Evolutionary conservation across 345 rosid genomes (phyloP).

Genomic region (Cardamine resedifolia): DNA sequence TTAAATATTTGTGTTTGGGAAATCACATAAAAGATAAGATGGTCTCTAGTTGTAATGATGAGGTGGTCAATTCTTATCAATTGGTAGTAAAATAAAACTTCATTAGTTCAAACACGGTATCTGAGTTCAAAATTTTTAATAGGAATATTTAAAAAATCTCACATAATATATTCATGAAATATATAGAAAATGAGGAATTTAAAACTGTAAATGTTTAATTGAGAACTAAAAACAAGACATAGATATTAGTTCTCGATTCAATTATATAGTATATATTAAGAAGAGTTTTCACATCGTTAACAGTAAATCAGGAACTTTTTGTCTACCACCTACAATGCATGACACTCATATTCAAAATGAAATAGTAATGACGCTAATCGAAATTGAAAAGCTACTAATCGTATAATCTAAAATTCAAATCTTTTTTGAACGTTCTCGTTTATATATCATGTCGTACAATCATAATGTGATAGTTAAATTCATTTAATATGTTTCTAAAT

Average conservation of each 20-base stretch:
- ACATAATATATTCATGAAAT: not conserved
- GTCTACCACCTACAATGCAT: not conserved
- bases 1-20: not conserved
- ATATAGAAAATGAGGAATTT: not conserved
- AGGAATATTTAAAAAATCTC: not conserved
- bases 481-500: too few relatives aligned
- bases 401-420: not conserved
- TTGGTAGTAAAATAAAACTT: not conserved
- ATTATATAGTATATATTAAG: not conserved
- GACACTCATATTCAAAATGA: not conserved
- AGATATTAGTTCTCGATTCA: not conserved
- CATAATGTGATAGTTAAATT: not conserved
- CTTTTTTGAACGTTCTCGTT: not conserved
- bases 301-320: not conserved
- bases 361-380: not conserved
- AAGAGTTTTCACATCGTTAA: not conserved
- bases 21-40: not conserved
- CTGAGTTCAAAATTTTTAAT: not conserved
- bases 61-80: not conserved
- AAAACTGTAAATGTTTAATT: not conserved
- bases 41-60: not conserved
- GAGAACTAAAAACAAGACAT: not conserved
- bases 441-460: not conserved
- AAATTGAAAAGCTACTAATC: not conserved
- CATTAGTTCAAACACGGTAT: not conserved